Conservation (phyloP, 306 rosid species). For the Fragaria vesca region DNA sequence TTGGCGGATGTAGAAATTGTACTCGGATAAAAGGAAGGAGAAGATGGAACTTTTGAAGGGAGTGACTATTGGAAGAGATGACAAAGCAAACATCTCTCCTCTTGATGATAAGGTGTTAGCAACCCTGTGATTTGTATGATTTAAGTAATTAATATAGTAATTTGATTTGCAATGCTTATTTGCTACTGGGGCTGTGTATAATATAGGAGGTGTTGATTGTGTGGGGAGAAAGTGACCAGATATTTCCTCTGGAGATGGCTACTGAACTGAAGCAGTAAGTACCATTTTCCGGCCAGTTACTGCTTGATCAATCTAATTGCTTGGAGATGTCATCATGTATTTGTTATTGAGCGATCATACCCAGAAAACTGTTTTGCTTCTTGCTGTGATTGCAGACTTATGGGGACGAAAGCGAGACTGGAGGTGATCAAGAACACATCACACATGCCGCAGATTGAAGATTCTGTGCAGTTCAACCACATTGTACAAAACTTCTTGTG, state of each 20-base stretch:
- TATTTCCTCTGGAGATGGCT: constrained; percentile 75
- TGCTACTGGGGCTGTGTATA: no score
- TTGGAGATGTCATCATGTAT: no score
- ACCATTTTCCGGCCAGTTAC: background rate
- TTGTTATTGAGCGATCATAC: background rate
- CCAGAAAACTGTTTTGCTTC: background rate
- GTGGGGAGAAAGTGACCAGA: constrained; percentile 77
- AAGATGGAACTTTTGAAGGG: constrained; percentile 75
- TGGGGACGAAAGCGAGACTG: constrained; percentile 54
- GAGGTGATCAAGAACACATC: constrained; percentile 72
- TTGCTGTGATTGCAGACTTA: constrained; percentile 44
- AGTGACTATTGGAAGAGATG: constrained; percentile 56
- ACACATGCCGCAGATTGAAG: constrained; percentile 76
- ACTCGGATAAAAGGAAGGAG: constrained; percentile 66
- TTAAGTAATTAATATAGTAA: background rate
- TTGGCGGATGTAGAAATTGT: constrained; percentile 53
- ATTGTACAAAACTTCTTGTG: constrained; percentile 52
- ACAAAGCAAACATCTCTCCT: constrained; percentile 45
- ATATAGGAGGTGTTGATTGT: constrained; percentile 69
- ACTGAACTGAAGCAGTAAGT: constrained; percentile 64
- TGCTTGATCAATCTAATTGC: no score
- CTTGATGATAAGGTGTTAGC: constrained; percentile 46
- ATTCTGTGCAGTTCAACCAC: constrained; percentile 57
- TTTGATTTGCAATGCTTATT: background rate
- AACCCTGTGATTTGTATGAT: background rate